Evolutionary conservation across 305 asterid species (phyloP).

Genomic region (Rubia balearica): DNA sequence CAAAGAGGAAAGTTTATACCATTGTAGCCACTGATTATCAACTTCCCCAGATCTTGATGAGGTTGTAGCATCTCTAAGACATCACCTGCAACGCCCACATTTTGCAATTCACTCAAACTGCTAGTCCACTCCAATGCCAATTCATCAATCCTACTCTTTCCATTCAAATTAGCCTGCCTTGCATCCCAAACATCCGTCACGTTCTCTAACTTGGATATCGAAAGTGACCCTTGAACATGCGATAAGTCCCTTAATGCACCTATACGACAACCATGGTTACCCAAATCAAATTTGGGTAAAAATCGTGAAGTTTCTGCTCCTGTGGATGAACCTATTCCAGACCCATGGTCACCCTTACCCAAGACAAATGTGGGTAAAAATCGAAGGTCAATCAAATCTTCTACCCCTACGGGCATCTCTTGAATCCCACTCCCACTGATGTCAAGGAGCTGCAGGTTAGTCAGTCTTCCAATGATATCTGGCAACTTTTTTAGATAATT

Average conservation of each 20-base stretch:
- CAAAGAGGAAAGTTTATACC: slow-evolving; percentile 38
- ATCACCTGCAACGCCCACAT: slow-evolving; percentile 24
- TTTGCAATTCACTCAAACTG: slow-evolving; percentile 23
- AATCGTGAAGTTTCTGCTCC: slow-evolving; percentile 24
- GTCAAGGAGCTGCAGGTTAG: slow-evolving; percentile 24
- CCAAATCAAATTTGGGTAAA: slow-evolving; percentile 31
- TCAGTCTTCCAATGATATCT: slow-evolving; percentile 3
- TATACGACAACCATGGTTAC: slow-evolving; percentile 14
- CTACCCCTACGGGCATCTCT: slow-evolving; percentile 30
- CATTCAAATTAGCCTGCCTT: slow-evolving; percentile 34
- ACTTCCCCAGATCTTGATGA: slow-evolving; percentile 26
- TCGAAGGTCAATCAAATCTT: slow-evolving; percentile 31
- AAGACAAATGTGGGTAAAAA: slow-evolving; percentile 30
- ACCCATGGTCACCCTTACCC: slow-evolving; percentile 18
- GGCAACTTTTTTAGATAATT: slow-evolving; percentile 14
- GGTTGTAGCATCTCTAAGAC: slow-evolving; percentile 45
- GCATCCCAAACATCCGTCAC: slow-evolving; percentile 39
- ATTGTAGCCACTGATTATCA: slow-evolving; percentile 27
- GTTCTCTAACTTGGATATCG: slow-evolving; percentile 31
- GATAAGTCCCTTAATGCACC: slow-evolving; percentile 23
- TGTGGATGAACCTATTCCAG: slow-evolving; percentile 4
- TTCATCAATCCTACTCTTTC: slow-evolving; percentile 25
- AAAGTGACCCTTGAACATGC: slow-evolving; percentile 37
- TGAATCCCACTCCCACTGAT: slow-evolving; percentile 22
- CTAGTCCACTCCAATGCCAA: slow-evolving; percentile 35